Base-by-base conservation (phyloP, 805 yeast species). In the Kazachstania bromeliacearum region DNA sequence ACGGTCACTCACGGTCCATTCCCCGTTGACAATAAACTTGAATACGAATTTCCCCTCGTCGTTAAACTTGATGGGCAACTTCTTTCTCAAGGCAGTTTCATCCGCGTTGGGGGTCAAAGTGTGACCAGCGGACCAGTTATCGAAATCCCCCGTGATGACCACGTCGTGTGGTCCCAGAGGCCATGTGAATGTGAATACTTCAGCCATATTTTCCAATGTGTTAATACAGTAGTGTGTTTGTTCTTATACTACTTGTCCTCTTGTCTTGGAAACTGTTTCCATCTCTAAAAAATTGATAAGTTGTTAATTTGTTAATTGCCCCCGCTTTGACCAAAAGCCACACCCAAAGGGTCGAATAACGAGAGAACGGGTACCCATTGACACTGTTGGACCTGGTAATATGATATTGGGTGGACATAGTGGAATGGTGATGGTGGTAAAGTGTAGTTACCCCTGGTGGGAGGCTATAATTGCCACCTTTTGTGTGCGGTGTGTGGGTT, bases 21-120 rank as follows among this genome's bases (percentile, higher is more conserved):
- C 67, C 28, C 77, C 84, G 53, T 80, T 85, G 30, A 79, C 85
- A 35, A 79, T 70, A 53, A 70, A 80, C 62, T 71, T 71, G 56
- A 70, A 71, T 16, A 50, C 55, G 21, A 75, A 49, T 44, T 62
- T 62, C 10, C 58, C 63, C 5, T 47, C 43, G 5, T 14, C 28
- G 12, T 34, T 29, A 27, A 34, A 35, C 15, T 23, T 9, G 16
- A 29, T 29, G 7, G 37, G 37, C 19, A 35, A 29, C 8, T 16
- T 19, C 7, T 22, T 18, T 14, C 28, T 33, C 20, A 18, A 35
- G 6, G 8, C n/a, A 13, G 28, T 4, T 74, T 66, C 43, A 73
- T 59, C 35, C 67, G 67, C 47, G 74, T 75, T n/a, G 74, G 34
- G 27, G 14, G 17, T 25, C 15, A 81, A 83, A 47, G 67, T 72